Evolutionary conservation across 768 basidiomycete species (phyloP), one percentile per base, ranked within the genome.

Genomic region (Rhodotorula graminis): DNA sequence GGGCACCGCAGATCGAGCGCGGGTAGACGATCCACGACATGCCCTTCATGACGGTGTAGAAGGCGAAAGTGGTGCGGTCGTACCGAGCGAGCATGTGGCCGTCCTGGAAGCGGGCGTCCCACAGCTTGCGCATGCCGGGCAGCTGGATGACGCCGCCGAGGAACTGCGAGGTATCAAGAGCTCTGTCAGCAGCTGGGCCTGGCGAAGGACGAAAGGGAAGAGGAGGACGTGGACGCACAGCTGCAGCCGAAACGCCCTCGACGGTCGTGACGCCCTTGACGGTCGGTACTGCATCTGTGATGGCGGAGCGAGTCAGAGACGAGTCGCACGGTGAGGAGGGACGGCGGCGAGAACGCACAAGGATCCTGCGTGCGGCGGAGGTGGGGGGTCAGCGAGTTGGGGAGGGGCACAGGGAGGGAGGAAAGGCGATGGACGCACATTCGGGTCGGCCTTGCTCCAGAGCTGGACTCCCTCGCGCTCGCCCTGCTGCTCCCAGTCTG

Each of bases 1-100:
- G 66, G 9, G 71, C 64, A 5, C 73, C 77, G 40, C 67, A 65
- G 37, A 76, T 69, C 50, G 71, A 74, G 23, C 74, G 69, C 27
- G 75, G 71, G 64, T 77, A 65, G 59, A 79, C 69, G 55, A 79
- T 44, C 72, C 73, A 65, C 18, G 62, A 64, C 67, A 76, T 40
- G 50, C 78, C 65, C 23, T 69, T 69, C 72, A 69, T 69, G 37
- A 61, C 67, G 12, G 67, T 61, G 49, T 73, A 73, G 64, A 73
- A 73, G 7, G 52, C 56, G 56, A 58, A 73, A 3, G 55, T 44
- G 0, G 55, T 23, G 19, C 62, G 67, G 37, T 42, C 19, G 58
- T 64, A 73, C 4, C 72, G 59, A 2, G 64, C 37, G 44, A 73
- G 33, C 37, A 69, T 65, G 49, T 63, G 68, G 0, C 72, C 72